A percentile compares a stretch with the other conserved stretches of the same genome.
These are phyloP conservation scores for Biscogniauxia marginata DNA, from an alignment of 2,329 filamentous ascomycete genomes.

Conservation along the genomic window DNA sequence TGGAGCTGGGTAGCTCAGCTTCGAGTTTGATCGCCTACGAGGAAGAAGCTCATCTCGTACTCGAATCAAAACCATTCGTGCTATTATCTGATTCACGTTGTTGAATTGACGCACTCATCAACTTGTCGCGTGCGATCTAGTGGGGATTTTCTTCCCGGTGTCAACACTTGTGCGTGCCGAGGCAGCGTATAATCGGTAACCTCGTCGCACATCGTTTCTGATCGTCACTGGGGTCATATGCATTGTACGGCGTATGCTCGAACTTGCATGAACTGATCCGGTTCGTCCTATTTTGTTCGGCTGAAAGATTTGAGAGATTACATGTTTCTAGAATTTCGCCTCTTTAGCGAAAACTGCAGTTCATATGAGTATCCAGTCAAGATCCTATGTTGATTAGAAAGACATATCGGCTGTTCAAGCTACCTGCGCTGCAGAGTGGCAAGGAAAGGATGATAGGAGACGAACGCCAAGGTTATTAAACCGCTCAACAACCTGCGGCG, in stretches of 20 bases:
- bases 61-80: too few relatives aligned
- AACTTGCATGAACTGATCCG: slow-evolving; percentile 24
- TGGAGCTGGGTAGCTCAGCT: background rate
- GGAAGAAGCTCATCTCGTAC: background rate
- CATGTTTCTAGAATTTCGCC: background rate
- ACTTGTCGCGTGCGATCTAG: background rate
- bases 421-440: background rate
- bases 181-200: slow-evolving; percentile 1
- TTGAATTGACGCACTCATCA: too few relatives aligned
- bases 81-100: too few relatives aligned
- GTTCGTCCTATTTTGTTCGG: slow-evolving; percentile 29
- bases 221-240: background rate
- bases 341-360: slow-evolving; percentile 12
- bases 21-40: background rate
- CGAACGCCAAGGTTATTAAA: background rate
- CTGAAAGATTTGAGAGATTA: slow-evolving; percentile 16
- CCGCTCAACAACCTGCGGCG: background rate
- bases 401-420: background rate
- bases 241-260: slow-evolving; percentile 7
- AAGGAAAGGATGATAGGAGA: background rate
- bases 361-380: slow-evolving; percentile 8
- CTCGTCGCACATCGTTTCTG: slow-evolving; percentile 1
- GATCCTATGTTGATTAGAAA: background rate
- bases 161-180: background rate
- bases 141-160: background rate